Evolutionary conservation across 768 basidiomycete genomes (phyloP), one percentile per base, ranked within the genome.

Genomic region (Russula brevipes): DNA sequence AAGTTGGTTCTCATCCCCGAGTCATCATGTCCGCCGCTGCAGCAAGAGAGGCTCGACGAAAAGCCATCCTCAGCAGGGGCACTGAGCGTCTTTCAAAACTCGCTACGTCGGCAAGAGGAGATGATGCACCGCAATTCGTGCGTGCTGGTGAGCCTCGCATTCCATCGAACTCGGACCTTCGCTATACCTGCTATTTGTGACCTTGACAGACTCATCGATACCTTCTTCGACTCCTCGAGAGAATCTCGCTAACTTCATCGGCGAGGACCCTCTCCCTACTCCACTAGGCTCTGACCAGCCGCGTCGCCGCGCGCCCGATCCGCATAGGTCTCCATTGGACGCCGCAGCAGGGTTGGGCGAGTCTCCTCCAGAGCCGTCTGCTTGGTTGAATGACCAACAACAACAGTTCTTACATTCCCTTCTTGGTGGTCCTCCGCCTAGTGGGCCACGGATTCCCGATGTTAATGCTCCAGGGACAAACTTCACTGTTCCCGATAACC

Each of bases 21-120:
- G 33, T 54, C 38, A 65, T 19, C 59, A 75, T 74, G 72, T 72
- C 72, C 11, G 79, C 86, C 57, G 76, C 86, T 75, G 82, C 85
- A 63, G 84, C 86, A 69, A 88, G 89, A 73, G 89, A 89, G 74
- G 90, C 90, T 10, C 81, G 90, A 49, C 77, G 85, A 70, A 87
- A 82, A 74, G 90, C 90, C 41, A 91, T 93, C 61, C 81, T 91
- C 24, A 79, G 79, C 66, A 79, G 88, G 57, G 85, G 88, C 14
- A 78, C 77, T 35, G 88, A 91, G 77, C 82, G 90, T 58, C 83
- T 93, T 47, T 85, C 88, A 36, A 91, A 85, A 70, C 81, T 93
- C 49, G 90, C 91, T 4, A 87, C 86, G 3, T 86, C 86, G 3
- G 82, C 87, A 41, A 82, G 90, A 24, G 83, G 84, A 45, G 88